Conservation (phyloP, 2,329 filamentous ascomycete species). For the Hymenoscyphus fraxineus region DNA sequence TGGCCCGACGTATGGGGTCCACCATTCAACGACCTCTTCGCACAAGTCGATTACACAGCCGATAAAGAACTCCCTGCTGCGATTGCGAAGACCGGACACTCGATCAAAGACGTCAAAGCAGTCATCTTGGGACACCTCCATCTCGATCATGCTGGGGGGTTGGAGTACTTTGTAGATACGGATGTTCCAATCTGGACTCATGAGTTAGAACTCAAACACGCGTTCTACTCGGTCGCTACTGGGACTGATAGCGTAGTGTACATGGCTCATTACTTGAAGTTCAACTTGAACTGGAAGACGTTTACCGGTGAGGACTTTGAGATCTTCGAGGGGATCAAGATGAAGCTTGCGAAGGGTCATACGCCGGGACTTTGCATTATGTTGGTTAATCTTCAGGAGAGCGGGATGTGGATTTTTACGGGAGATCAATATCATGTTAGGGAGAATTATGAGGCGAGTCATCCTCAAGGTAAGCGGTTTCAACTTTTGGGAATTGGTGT, state of each 20-base stretch:
- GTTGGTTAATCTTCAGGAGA: conserved; percentile 16
- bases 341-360: conserved; percentile 14
- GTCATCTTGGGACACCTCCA: conserved; percentile 44
- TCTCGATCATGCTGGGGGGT: conserved; percentile 44
- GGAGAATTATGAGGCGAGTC: conserved; percentile 38
- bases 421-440: conserved; percentile 39
- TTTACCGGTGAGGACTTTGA: conserved; percentile 37
- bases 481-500: not conserved
- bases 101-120: conserved; percentile 43
- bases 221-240: conserved; percentile 41
- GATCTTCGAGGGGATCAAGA: conserved; percentile 36
- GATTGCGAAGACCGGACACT: conserved; percentile 25
- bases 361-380: conserved; percentile 18
- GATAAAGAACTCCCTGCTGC: conserved; percentile 21
- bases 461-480: conserved; percentile 27
- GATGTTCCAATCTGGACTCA: conserved; percentile 33
- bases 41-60: conserved; percentile 35
- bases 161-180: conserved; percentile 40
- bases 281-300: conserved; percentile 40
- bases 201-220: conserved; percentile 39
- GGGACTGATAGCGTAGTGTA: conserved; percentile 38
- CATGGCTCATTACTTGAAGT: conserved; percentile 35
- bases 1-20: conserved; percentile 30
- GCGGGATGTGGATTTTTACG: conserved; percentile 39
- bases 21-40: conserved; percentile 38